These are phyloP conservation scores for Quercus rubra DNA, from an alignment of 306 rosid species.

Conservation along the genomic window DNA sequence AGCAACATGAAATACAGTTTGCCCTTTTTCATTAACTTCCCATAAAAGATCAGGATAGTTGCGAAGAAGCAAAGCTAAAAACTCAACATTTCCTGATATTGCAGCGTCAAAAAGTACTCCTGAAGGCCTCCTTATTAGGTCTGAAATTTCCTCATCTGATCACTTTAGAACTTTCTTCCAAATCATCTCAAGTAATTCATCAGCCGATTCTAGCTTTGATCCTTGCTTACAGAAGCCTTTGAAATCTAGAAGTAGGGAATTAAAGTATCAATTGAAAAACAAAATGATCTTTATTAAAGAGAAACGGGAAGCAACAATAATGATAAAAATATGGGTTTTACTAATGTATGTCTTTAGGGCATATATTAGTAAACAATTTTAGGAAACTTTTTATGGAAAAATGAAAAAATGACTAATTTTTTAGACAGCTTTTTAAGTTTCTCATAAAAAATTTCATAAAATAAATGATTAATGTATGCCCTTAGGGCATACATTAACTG, in stretches of 20 bases:
- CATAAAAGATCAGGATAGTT: background rate
- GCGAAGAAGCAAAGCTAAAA: background rate
- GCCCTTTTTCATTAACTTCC: background rate
- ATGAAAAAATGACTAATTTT: too few relatives aligned
- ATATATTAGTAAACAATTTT: too few relatives aligned
- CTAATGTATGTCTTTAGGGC: too few relatives aligned
- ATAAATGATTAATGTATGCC: too few relatives aligned
- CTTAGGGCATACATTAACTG: accelerated
- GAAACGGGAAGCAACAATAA: background rate
- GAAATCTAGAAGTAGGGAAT: background rate
- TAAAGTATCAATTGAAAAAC: background rate
- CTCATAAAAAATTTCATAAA: too few relatives aligned
- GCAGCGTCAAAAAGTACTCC: background rate
- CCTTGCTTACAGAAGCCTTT: background rate
- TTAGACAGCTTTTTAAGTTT: too few relatives aligned
- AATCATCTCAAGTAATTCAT: background rate
- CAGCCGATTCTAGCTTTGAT: background rate
- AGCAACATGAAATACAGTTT: background rate
- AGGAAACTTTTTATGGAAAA: too few relatives aligned
- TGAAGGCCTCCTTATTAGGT: background rate
- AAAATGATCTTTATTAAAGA: background rate
- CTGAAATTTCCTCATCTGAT: background rate
- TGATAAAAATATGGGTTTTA: too few relatives aligned
- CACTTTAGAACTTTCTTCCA: background rate
- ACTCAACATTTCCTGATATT: background rate